Evolutionary conservation across 495 filamentous ascomycete species (phyloP), one percentile per base, ranked within the genome.

Genomic region (Entonaema liquescens): DNA sequence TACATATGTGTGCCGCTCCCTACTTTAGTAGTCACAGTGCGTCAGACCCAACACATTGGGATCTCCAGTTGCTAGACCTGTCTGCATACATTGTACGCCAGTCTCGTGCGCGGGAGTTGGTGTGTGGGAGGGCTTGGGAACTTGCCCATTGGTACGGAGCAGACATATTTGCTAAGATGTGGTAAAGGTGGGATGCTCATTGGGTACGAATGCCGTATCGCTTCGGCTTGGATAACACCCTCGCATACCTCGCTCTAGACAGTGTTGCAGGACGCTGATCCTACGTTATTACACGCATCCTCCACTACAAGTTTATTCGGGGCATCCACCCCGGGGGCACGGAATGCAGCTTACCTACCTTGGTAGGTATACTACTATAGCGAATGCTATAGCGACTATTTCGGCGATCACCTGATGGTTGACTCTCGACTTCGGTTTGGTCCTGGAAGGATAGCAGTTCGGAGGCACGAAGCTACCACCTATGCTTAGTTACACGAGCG

Each of bases 21-120:
- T 69, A 70, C 67, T 64, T 64, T 65, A 59, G 67, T 68, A 47
- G 70, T 72, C 75, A 77, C 75, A 77, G 75, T 77, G 75, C 73
- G 75, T 74, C 73, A 65, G 75, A 70, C 70, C 75, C 75, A 73
- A 68, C 61, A 66, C 62, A 59, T 76, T 73, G 70, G 70, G 29
- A 65, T 61, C 21, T 25, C 50, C 55, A 59, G 56, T 56, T 73
- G 12, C 70, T 49, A 65, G 65, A 40, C 57, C 58, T 63, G 70
- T 54, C 49, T 68, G 70, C 70, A 73, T 73, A 73, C 65, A 68
- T 68, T 73, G 65, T 68, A 57, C 42, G 35, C 59, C 59, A 68
- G 69, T 72, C 73, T 70, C 75, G 73, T 77, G 74, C 73, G 52
- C 71, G 62, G 67, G 55, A 47, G 42, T 50, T 40, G 75, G 59